These are phyloP conservation scores for Diplodia sapinea DNA, from an alignment of 2,329 filamentous ascomycete species.

Conservation along the genomic window DNA sequence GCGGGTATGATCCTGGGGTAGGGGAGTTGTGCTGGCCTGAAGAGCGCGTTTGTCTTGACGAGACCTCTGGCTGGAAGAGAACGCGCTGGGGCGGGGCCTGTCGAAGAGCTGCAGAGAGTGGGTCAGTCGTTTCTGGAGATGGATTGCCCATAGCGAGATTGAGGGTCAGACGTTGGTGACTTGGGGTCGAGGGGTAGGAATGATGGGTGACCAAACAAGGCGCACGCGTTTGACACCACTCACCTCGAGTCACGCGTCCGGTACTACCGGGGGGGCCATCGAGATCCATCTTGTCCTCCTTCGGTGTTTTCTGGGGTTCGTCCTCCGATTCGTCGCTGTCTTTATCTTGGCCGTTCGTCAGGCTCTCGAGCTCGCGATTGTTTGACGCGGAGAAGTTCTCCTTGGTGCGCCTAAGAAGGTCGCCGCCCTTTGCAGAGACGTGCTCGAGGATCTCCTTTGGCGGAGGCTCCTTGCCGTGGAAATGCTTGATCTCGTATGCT, in stretches of 20 bases:
- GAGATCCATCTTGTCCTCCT: conserved; percentile 56
- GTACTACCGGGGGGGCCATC: conserved; percentile 55
- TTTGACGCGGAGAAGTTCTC: conserved; percentile 71
- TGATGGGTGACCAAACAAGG: neutral
- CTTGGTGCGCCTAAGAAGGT: conserved; percentile 76
- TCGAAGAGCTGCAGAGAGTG: conserved; percentile 61
- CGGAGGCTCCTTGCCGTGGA: conserved; percentile 80
- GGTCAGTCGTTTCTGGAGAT: neutral
- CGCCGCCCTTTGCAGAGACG: conserved; percentile 77
- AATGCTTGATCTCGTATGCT: conserved; percentile 81
- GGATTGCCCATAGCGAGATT: neutral
- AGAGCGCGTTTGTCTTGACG: conserved; percentile 68
- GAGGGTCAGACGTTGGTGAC: neutral
- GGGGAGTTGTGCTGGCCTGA: conserved; percentile 49
- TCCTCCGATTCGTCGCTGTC: conserved; percentile 56
- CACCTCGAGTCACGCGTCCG: conserved; percentile 47
- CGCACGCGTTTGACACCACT: conserved; percentile 23
- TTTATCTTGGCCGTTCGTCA: conserved; percentile 61
- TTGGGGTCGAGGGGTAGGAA: neutral
- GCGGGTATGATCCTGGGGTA: conserved; percentile 43
- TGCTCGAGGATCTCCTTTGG: conserved; percentile 88
- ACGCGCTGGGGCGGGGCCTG: conserved; percentile 85
- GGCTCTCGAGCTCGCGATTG: conserved; percentile 53
- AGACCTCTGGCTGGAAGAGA: conserved; percentile 82
- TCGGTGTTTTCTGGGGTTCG: conserved; percentile 54